Evolutionary conservation across 2,329 filamentous ascomycete species (phyloP).

Genomic region (Sporothrix euskadiensis): DNA sequence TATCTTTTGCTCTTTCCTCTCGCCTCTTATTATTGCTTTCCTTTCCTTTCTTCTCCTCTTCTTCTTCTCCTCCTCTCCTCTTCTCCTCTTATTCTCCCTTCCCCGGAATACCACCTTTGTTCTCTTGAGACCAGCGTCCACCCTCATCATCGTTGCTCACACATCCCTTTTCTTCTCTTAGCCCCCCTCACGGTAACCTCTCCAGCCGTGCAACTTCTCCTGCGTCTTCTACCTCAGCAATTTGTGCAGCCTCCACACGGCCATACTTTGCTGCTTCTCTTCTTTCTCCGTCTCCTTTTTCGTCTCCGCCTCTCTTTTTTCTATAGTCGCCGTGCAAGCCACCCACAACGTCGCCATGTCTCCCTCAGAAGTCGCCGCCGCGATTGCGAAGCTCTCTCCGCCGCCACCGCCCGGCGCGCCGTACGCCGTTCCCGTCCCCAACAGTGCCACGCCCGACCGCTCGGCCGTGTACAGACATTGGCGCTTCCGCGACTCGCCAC

Average conservation of each 20-base stretch:
- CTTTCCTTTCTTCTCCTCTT: not conserved
- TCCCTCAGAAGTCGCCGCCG: conserved; percentile 42
- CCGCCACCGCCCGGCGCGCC: conserved; percentile 73
- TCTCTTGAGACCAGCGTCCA: not conserved
- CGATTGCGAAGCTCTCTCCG: conserved; percentile 55
- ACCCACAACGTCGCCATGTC: conserved; percentile 38
- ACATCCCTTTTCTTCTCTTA: not conserved
- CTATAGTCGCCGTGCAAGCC: not conserved
- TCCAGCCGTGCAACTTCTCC: conserved; percentile 12
- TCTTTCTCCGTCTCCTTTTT: not conserved
- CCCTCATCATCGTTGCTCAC: not conserved
- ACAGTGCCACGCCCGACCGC: conserved; percentile 70
- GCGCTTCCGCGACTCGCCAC: conserved; percentile 68
- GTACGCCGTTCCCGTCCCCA: conserved; percentile 75
- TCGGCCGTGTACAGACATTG: conserved; percentile 81
- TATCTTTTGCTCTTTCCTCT: conserved; percentile 15
- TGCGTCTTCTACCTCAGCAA: not conserved
- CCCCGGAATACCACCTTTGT: not conserved
- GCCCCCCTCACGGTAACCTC: not conserved
- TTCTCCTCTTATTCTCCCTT: conserved; percentile 17
- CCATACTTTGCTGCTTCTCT: not conserved
- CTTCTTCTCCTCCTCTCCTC: not conserved
- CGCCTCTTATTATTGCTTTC: not conserved
- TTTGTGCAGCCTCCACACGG: not conserved
- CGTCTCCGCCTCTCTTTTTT: conserved; percentile 13